Evolutionary conservation across 106 monocot species (phyloP).

Genomic region (Narthecium ossifragum): DNA sequence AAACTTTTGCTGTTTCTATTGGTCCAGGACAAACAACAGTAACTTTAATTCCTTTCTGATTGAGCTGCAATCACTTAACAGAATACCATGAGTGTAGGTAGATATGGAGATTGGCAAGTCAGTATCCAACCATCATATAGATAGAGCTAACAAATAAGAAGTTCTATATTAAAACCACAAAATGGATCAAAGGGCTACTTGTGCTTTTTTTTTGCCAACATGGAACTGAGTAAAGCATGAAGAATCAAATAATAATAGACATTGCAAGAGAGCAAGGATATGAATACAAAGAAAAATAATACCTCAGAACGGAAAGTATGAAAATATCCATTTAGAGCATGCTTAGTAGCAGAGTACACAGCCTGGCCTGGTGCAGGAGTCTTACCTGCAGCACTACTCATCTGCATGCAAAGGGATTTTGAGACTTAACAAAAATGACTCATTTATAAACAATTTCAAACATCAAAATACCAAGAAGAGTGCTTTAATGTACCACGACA

Average conservation of each 20-base stretch:
- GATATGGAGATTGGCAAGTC: too few relatives aligned
- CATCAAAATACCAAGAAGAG: neutral
- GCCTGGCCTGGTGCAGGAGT: slow-evolving; percentile 90
- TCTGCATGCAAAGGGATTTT: slow-evolving; percentile 22
- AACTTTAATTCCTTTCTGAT: slow-evolving; percentile 71
- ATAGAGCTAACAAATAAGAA: too few relatives aligned
- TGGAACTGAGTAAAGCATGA: neutral
- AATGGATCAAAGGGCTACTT: too few relatives aligned
- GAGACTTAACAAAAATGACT: too few relatives aligned
- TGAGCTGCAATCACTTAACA: slow-evolving; percentile 55
- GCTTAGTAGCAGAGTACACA: slow-evolving; percentile 84
- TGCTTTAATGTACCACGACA: slow-evolving; percentile 58
- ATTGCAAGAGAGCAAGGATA: neutral
- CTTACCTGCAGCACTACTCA: slow-evolving; percentile 97
- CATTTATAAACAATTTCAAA: too few relatives aligned
- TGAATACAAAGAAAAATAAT: slow-evolving; percentile 10
- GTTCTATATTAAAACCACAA: too few relatives aligned
- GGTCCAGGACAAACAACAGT: slow-evolving; percentile 94
- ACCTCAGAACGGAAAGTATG: slow-evolving; percentile 93
- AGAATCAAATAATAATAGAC: neutral
- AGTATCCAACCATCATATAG: too few relatives aligned
- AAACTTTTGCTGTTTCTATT: slow-evolving; percentile 45
- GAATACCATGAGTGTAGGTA: too few relatives aligned
- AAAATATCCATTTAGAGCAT: slow-evolving; percentile 95
- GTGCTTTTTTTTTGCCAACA: too few relatives aligned